phyloP scores from a whole-genome alignment of 2,329 filamentous ascomycete species.

The Tolypocladium guangdongense region DNA sequence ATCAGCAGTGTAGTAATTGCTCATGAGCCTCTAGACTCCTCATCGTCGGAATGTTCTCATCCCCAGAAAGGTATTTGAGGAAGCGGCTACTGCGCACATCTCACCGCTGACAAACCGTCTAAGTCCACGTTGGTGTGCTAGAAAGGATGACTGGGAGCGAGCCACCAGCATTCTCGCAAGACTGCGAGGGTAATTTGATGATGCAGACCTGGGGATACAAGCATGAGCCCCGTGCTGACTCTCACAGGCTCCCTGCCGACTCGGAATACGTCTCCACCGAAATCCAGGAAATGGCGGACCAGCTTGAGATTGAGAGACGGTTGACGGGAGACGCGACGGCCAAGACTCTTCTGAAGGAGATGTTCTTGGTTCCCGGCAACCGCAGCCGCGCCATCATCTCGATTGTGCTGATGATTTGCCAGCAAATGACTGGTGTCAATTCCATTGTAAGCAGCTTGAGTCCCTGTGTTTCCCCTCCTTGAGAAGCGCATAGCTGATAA shows the following conservation, averaged over 20 bases:
- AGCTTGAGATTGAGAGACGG: conserved; percentile 51
- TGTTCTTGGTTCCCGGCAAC: conserved; percentile 49
- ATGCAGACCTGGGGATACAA: no score
- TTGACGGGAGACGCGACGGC: conserved; percentile 40
- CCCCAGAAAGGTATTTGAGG: conserved; percentile 31
- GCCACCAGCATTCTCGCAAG: conserved; percentile 43
- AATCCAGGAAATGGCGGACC: conserved; percentile 47
- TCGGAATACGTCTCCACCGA: conserved; percentile 48
- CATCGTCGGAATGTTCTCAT: conserved; percentile 48
- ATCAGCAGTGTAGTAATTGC: not conserved
- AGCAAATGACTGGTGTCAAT: conserved; percentile 59
- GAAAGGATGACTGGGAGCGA: conserved; percentile 56
- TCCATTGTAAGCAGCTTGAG: conserved; percentile 32
- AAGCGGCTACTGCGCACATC: not conserved
- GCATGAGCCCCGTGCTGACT: not conserved
- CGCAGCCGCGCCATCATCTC: conserved; percentile 54
- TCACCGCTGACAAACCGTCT: not conserved
- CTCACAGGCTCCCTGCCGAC: conserved; percentile 33
- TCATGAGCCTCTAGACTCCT: conserved; percentile 27
- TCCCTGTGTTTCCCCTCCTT: not conserved
- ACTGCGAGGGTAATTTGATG: conserved; percentile 26
- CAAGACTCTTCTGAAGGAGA: conserved; percentile 52
- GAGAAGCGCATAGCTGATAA: not conserved
- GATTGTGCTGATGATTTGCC: conserved; percentile 51
- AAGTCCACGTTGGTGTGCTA: conserved; percentile 60